These are phyloP conservation scores for Tilletiopsis washingtonensis DNA, from an alignment of 1,284 basidiomycete species.

Conservation along the genomic window DNA sequence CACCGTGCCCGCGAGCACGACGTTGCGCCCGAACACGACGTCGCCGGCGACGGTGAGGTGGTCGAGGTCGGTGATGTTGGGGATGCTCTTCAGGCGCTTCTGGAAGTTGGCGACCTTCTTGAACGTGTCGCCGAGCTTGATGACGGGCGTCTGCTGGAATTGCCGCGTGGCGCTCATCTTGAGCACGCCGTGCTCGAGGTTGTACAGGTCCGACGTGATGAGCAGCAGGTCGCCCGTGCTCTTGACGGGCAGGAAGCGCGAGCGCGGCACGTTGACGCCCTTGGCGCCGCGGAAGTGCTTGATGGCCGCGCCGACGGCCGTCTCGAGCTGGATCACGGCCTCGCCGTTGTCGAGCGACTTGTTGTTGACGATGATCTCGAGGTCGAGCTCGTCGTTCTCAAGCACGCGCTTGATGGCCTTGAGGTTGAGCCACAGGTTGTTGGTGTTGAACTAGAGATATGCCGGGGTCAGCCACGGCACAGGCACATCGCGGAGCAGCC, in stretches of 20 bases:
- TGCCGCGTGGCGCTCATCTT: conserved; percentile 57
- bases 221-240: conserved; percentile 60
- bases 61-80: conserved; percentile 72
- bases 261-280: conserved; percentile 95
- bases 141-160: conserved; percentile 83
- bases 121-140: conserved; percentile 79
- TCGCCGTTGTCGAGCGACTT: conserved; percentile 58
- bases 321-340: conserved; percentile 84
- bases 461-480: background rate
- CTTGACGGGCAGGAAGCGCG: conserved; percentile 93
- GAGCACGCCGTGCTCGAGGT: conserved; percentile 85
- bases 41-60: conserved; percentile 95
- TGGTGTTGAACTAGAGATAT: conserved; percentile 54
- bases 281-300: conserved; percentile 87
- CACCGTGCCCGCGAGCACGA: conserved; percentile 56
- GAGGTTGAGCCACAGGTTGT: conserved; percentile 96
- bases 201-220: conserved; percentile 96
- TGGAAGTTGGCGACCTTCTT: conserved; percentile 91
- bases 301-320: conserved; percentile 93
- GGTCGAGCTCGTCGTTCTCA: conserved; percentile 69
- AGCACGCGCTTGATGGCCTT: conserved; percentile 84
- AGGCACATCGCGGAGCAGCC: no score
- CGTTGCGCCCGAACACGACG: conserved; percentile 89
- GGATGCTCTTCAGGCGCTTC: conserved; percentile 94
- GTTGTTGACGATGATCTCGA: conserved; percentile 95